These are phyloP conservation scores for Corymbia citriodora DNA, from an alignment of 441 rosid species.

Conservation along the genomic window DNA sequence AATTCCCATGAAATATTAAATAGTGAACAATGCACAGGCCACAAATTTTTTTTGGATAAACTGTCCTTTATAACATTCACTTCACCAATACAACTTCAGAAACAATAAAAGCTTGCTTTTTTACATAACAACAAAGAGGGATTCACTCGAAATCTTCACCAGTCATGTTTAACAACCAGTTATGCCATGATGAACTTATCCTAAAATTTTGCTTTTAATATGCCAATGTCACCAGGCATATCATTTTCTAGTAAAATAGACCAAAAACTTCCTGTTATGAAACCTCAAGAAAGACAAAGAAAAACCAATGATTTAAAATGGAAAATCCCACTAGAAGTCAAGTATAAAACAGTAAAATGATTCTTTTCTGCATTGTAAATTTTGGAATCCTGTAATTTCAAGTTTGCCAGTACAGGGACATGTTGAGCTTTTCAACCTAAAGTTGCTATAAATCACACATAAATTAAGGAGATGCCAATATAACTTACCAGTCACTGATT, in stretches of 20 bases:
- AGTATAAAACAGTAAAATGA: no score
- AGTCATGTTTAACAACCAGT: background rate
- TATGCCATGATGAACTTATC: background rate
- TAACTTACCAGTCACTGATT: background rate
- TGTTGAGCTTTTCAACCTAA: background rate
- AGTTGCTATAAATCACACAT: background rate
- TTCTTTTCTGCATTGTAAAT: no score
- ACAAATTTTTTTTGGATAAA: background rate
- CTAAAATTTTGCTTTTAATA: background rate
- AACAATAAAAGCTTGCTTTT: background rate
- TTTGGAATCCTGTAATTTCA: background rate
- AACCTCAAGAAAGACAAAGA: background rate
- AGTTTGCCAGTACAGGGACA: background rate
- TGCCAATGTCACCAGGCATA: background rate
- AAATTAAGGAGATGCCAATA: background rate
- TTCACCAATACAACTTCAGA: background rate
- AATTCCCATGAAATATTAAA: background rate
- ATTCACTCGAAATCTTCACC: background rate
- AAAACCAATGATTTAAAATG: background rate
- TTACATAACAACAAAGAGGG: background rate
- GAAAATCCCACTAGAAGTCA: background rate
- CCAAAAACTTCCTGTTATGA: background rate
- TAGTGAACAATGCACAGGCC: background rate
- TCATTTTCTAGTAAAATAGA: background rate
- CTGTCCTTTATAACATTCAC: background rate